Base-by-base conservation (phyloP, 2,329 filamentous ascomycete genomes). In the Alternaria gaisen region DNA sequence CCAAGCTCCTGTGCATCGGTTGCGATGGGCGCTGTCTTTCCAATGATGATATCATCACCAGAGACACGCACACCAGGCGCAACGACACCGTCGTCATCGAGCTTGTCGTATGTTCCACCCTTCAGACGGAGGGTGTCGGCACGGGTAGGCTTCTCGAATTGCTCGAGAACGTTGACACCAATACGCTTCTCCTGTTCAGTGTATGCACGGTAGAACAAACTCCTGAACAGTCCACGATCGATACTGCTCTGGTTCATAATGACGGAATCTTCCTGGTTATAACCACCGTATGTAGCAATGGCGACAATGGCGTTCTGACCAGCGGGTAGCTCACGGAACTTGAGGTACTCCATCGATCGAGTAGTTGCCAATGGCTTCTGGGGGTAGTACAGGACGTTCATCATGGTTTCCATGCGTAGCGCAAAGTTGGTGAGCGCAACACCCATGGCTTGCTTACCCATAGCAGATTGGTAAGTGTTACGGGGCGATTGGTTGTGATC, bases 231-330 rank as follows among this genome's bases (percentile, higher is more conserved):
- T 65, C 95, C 95, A 75, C 95, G 91, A 80, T 99, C 95, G 73
- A 99, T 98, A 80, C 93, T 97, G 82, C 93, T 97, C 83, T 99
- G 95, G 80, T 99, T 99, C 95, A 99, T 98, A 74, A 99, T 97
- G 69, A 99, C 94, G 69, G 95, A 99, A 88, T 99, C 95, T 93
- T 99, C 95, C 79, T 99, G 96, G 81, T 99, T 99, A 84, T 99
- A 99, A 61, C 95, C 95, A 56, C 94, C 97, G 82, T 99, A 99
- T 79, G 92, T 96, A 61, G 93, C 90, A 81, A 99, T 99, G 41
- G 95, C 96, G 12, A 99, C 95, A 72, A 99, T 99, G 20, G 95
- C 95, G 74, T 99, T 99, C 79, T 99, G 95, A 3, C 95, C 95
- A 16, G 95, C 95, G 18, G 95, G 95, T 60, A 99, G 84, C 80